A percentile compares a stretch with the other conserved stretches of the same genome.
Evolutionary conservation across 2,329 filamentous ascomycete species (phyloP).

Genomic region (Ceratocystis colombiana): DNA sequence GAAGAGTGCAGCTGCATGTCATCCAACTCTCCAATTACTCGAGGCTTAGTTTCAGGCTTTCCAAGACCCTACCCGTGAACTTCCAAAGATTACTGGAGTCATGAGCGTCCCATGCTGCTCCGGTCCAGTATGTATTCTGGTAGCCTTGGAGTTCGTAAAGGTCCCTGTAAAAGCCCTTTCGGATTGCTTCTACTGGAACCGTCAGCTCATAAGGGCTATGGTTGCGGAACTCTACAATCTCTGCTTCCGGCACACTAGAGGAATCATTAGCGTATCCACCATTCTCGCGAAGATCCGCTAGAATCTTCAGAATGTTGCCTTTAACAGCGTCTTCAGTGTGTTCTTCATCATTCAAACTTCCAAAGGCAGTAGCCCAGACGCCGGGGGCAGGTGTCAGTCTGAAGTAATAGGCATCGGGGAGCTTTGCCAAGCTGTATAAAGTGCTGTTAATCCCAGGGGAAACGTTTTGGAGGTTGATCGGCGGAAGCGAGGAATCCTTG

Average conservation of each 20-base stretch:
- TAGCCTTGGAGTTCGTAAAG: constrained; percentile 33
- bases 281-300: constrained; percentile 22
- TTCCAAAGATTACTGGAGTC: constrained; percentile 29
- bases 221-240: constrained; percentile 31
- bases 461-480: constrained; percentile 13
- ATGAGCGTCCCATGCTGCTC: constrained; percentile 28
- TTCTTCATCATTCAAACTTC: constrained; percentile 23
- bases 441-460: constrained; percentile 23
- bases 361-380: constrained; percentile 19
- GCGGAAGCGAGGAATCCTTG: constrained; percentile 12
- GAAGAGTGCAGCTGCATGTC: not conserved
- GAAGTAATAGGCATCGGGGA: constrained; percentile 16
- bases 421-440: constrained; percentile 15
- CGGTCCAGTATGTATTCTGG: constrained; percentile 34
- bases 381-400: not conserved
- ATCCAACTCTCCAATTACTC: not conserved
- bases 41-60: not conserved
- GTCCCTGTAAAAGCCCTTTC: constrained; percentile 32
- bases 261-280: constrained; percentile 15
- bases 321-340: constrained; percentile 26
- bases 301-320: constrained; percentile 23
- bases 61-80: constrained; percentile 27
- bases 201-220: constrained; percentile 30
- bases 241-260: constrained; percentile 21
- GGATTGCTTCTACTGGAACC: constrained; percentile 30